Base-by-base conservation (phyloP, 257 asterid genomes). In the Anisodus tanguticus region DNA sequence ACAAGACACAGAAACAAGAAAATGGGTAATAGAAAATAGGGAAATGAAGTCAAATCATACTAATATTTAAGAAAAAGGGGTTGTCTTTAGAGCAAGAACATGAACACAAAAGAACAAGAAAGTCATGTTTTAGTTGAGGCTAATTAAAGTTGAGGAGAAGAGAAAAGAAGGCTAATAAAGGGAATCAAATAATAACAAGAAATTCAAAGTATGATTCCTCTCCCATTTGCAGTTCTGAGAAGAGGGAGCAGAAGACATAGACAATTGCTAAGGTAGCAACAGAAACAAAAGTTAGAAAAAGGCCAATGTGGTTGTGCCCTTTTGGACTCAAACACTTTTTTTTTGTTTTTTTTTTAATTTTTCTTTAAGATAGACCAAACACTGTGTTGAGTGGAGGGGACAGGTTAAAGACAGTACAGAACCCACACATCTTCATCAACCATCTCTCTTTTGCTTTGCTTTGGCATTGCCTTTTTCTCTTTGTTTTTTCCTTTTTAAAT, bases 321-420 rank as follows among this genome's bases (percentile, higher is more conserved):
- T 92, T 94, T 94, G 91, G 94, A 92, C 93, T 88, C 78, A 22
- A 41, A 74, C 81, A 59, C 85, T 85, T 86, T 88, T 31, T 60
- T 71, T 68, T 8, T 37, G 11, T 12, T 74, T 12, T 43, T 71
- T 26, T 19, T 1, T 47, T 41, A 41, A 0, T 49, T 49, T n/a
- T 19, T 51, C 7, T 53, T 77, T 22, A 6, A 85, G 77, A 55
- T 55, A 68, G 84, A 54, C 82, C 82, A 45, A 77, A 77, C 49
- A 85, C 89, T 89, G 97, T 90, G 92, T 86, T 86, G 91, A 93
- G 95, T 91, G 97, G 98, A 91, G 97, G 98, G 97, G 98, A 93
- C 98, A 93, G 92, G 94, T 88, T 90, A 88, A 85, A 91, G 98
- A 93, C 98, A 91, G 91, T 92, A 94, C 97, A 95, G 94, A 93